Conservation (phyloP, 2,329 filamentous ascomycete species). For the Pestalotiopsis sp. region DNA sequence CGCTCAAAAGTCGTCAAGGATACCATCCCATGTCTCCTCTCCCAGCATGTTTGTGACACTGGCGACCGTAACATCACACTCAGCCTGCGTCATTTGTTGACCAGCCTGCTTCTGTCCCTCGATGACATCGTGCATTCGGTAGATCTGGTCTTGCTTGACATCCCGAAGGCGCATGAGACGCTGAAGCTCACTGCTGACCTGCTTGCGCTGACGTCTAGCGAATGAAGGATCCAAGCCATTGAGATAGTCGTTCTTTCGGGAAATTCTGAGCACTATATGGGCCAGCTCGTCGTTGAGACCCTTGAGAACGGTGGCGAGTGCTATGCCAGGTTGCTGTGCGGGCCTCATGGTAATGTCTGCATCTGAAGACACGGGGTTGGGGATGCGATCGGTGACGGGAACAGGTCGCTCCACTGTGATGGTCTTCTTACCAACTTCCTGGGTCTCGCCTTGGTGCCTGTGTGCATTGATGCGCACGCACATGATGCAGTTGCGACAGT, state of each 20-base stretch:
- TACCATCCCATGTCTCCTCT: slow-evolving; percentile 33
- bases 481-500: slow-evolving; percentile 59
- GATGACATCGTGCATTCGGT: slow-evolving; percentile 80
- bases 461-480: slow-evolving; percentile 56
- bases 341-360: slow-evolving; percentile 59
- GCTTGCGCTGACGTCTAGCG: slow-evolving; percentile 65
- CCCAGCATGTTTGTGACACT: slow-evolving; percentile 43
- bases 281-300: slow-evolving; percentile 77
- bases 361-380: slow-evolving; percentile 37
- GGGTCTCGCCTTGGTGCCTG: slow-evolving; percentile 33
- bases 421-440: slow-evolving; percentile 55
- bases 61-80: slow-evolving; percentile 66
- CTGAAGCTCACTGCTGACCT: slow-evolving; percentile 63
- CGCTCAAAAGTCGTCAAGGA: slow-evolving; percentile 19
- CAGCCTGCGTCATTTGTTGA: slow-evolving; percentile 63
- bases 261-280: slow-evolving; percentile 74
- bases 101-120: slow-evolving; percentile 75
- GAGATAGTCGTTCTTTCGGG: slow-evolving; percentile 63
- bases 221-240: slow-evolving; percentile 68
- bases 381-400: slow-evolving; percentile 65
- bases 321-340: slow-evolving; percentile 69
- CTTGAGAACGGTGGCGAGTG: slow-evolving; percentile 83
- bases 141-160: slow-evolving; percentile 77
- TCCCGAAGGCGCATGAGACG: slow-evolving; percentile 66
- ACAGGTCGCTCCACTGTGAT: slow-evolving; percentile 66